Evolutionary conservation across 2,329 filamentous ascomycete species (phyloP).

Genomic region (Hymenoscyphus occultus): DNA sequence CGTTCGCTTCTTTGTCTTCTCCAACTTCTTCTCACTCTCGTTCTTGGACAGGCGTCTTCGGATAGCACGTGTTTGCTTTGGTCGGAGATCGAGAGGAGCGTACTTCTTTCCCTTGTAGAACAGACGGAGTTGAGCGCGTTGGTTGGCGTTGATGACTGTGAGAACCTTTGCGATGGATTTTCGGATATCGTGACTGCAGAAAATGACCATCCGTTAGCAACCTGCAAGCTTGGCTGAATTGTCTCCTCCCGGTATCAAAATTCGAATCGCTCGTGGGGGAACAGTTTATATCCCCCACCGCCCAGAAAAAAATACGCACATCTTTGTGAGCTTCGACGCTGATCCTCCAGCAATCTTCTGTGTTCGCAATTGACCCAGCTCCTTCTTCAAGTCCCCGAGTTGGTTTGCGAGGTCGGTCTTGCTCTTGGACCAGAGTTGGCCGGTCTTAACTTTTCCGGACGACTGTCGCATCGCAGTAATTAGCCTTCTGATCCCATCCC

Average conservation of each 20-base stretch:
- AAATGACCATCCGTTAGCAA: conserved; percentile 11
- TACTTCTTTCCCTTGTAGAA: conserved; percentile 99
- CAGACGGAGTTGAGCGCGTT: conserved; percentile 93
- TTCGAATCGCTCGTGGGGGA: not conserved
- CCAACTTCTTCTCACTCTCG: conserved; percentile 79
- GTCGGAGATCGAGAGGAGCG: conserved; percentile 93
- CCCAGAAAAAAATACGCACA: conserved; percentile 58
- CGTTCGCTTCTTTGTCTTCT: conserved; percentile 96
- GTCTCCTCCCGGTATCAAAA: not conserved
- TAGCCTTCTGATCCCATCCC: conserved; percentile 23
- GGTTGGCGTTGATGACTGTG: conserved; percentile 99
- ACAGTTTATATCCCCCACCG: not conserved
- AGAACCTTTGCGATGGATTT: conserved; percentile 99
- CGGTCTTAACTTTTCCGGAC: conserved; percentile 81
- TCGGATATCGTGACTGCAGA: conserved; percentile 87
- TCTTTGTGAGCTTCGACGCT: conserved; percentile 94
- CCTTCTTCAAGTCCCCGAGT: conserved; percentile 90
- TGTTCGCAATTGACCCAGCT: conserved; percentile 93
- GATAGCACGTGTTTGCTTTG: conserved; percentile 98
- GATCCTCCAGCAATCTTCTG: conserved; percentile 96
- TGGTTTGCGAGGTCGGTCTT: conserved; percentile 98
- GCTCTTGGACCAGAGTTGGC: conserved; percentile 97
- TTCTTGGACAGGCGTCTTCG: conserved; percentile 90
- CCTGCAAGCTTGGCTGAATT: not conserved
- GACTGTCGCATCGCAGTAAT: conserved; percentile 47